These are phyloP conservation scores for Syzygium oleosum DNA, from an alignment of 345 rosid genomes.

Conservation along the genomic window DNA sequence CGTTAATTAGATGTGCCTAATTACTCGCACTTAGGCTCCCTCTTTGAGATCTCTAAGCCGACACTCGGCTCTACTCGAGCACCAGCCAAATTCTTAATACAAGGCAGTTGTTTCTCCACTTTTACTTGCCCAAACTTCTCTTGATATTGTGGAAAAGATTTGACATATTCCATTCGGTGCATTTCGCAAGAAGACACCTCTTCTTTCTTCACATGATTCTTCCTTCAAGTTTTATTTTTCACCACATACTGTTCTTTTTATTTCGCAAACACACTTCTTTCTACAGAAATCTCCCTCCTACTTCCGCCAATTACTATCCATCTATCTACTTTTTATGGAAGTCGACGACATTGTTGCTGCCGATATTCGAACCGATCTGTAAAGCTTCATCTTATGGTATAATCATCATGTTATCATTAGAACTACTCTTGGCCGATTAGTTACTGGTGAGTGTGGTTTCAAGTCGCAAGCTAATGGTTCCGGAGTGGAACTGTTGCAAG, in stretches of 20 bases:
- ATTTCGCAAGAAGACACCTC: neutral
- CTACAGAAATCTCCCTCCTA: neutral
- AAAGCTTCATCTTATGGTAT: neutral
- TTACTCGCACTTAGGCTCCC: neutral
- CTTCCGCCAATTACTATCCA: neutral
- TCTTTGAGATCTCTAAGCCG: neutral
- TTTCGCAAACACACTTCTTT: neutral
- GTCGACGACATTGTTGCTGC: neutral
- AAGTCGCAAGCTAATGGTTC: neutral
- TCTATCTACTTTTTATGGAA: neutral
- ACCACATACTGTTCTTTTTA: neutral
- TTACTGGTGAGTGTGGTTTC: neutral
- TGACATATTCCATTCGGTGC: neutral
- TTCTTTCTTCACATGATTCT: neutral
- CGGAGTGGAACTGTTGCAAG: neutral
- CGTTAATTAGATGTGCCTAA: rapidly evolving
- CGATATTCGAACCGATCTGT: neutral
- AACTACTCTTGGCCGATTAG: neutral
- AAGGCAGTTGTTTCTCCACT: too few species aligned
- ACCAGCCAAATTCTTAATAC: neutral
- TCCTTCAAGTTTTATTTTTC: neutral
- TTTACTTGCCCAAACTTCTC: neutral
- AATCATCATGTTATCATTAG: neutral
- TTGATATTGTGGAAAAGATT: neutral
- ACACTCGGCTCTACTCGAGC: neutral